phyloP scores from a whole-genome alignment of 306 rosid genomes.

The Rosa persica region DNA sequence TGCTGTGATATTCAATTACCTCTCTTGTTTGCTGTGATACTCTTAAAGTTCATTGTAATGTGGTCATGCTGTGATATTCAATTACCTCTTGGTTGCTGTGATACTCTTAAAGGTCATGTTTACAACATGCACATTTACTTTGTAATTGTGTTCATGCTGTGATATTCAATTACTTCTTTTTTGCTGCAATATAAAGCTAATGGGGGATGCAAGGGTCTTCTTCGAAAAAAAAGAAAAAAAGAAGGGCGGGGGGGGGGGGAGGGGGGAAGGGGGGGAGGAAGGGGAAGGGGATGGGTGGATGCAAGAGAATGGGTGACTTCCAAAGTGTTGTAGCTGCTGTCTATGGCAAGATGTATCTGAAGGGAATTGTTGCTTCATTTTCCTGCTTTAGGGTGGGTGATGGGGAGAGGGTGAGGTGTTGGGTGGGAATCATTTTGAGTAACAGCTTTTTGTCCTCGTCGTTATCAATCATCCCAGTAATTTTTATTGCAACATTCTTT shows the following conservation, averaged over 20 bases:
- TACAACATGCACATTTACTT: neutral
- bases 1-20: neutral
- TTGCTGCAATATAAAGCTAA: neutral
- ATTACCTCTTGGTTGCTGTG: neutral
- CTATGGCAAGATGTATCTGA: neutral
- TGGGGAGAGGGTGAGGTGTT: neutral
- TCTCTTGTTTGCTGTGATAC: neutral
- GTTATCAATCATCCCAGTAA: neutral
- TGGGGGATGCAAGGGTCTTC: neutral
- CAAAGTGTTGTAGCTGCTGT: neutral
- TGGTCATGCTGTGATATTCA: slow-evolving; percentile 4
- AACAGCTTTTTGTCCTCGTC: neutral
- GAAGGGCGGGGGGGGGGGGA: neutral
- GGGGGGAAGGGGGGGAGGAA: too few species aligned
- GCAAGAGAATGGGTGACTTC: neutral
- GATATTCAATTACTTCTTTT: neutral
- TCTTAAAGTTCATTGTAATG: neutral
- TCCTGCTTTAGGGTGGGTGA: neutral
- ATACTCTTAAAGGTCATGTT: neutral
- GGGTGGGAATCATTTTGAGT: neutral
- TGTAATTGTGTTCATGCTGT: neutral
- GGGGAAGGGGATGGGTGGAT: too few species aligned
- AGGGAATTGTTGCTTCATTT: neutral
- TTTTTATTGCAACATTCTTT: neutral
- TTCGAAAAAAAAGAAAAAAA: too few species aligned